These are phyloP conservation scores for Vicia sativa DNA, from an alignment of 306 rosid genomes.

Conservation along the genomic window DNA sequence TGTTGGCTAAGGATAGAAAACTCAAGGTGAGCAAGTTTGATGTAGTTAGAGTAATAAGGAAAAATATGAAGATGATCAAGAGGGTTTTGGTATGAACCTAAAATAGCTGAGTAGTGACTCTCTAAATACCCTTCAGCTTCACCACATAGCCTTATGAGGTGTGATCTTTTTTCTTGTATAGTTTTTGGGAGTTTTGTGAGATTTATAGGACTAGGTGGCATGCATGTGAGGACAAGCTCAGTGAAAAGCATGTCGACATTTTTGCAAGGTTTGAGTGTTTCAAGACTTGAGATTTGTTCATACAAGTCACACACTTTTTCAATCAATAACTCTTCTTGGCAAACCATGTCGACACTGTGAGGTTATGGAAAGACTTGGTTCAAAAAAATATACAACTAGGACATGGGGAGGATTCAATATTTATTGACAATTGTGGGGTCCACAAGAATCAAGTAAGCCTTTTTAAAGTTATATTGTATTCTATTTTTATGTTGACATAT, in stretches of 20 bases:
- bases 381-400: background rate
- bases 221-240: slow-evolving; percentile 77
- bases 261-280: slow-evolving; percentile 71
- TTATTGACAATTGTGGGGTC: slow-evolving; percentile 42
- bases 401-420: slow-evolving; percentile 40
- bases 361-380: slow-evolving; percentile 32
- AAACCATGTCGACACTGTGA: slow-evolving; percentile 78
- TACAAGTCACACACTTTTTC: slow-evolving; percentile 54
- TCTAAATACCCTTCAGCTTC: slow-evolving; percentile 77
- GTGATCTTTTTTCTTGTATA: slow-evolving; percentile 60
- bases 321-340: slow-evolving; percentile 61
- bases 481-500: slow-evolving; percentile 2
- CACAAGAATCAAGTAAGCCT: slow-evolving; percentile 19
- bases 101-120: slow-evolving; percentile 56
- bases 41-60: slow-evolving; percentile 80
- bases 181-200: slow-evolving; percentile 47
- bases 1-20: slow-evolving; percentile 62
- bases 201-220: slow-evolving; percentile 67
- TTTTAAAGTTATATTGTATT: background rate
- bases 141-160: slow-evolving; percentile 69
- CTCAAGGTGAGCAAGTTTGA: slow-evolving; percentile 78
- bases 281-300: slow-evolving; percentile 62
- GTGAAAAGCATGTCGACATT: slow-evolving; percentile 89
- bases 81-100: slow-evolving; percentile 55
- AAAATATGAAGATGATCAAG: slow-evolving; percentile 62